These are phyloP conservation scores for Penicillium sp. DNA, from an alignment of 2,329 filamentous ascomycete species.

Conservation along the genomic window DNA sequence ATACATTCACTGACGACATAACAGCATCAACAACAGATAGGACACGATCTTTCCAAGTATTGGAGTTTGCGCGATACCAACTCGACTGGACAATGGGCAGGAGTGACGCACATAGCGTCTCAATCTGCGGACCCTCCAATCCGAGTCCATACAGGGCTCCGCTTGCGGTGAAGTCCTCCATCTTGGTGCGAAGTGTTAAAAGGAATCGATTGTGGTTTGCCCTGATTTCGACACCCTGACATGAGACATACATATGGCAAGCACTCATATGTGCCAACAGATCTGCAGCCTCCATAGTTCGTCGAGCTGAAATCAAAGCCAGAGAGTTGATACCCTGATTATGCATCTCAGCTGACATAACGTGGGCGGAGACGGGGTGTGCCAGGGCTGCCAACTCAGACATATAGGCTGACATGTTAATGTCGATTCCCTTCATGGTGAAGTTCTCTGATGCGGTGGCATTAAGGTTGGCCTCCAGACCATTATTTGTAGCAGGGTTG, in stretches of 20 bases:
- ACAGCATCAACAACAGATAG: constrained; percentile 11
- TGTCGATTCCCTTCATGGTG: constrained; percentile 64
- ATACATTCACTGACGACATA: constrained; percentile 8
- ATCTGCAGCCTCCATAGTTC: constrained; percentile 58
- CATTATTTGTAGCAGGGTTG: constrained; percentile 59
- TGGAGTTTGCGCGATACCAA: constrained; percentile 16
- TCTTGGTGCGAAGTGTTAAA: neutral
- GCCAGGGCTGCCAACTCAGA: constrained; percentile 63
- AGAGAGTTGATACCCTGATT: constrained; percentile 68
- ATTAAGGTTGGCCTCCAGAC: constrained; percentile 62
- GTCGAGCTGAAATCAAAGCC: constrained; percentile 59
- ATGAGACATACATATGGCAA: constrained; percentile 55
- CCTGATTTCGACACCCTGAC: constrained; percentile 59
- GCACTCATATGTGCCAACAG: constrained; percentile 58
- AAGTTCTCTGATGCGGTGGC: constrained; percentile 59
- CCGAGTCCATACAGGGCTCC: constrained; percentile 13
- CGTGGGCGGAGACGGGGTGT: constrained; percentile 62
- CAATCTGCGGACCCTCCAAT: neutral
- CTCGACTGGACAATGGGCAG: constrained; percentile 11
- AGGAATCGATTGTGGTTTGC: constrained; percentile 27
- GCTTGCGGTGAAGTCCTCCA: constrained; percentile 8
- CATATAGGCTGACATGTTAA: constrained; percentile 64
- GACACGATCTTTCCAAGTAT: constrained; percentile 18
- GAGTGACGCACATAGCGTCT: neutral
- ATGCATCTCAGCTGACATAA: constrained; percentile 65